Conservation (phyloP, 305 asterid species). For the Rubia tinctorum region DNA sequence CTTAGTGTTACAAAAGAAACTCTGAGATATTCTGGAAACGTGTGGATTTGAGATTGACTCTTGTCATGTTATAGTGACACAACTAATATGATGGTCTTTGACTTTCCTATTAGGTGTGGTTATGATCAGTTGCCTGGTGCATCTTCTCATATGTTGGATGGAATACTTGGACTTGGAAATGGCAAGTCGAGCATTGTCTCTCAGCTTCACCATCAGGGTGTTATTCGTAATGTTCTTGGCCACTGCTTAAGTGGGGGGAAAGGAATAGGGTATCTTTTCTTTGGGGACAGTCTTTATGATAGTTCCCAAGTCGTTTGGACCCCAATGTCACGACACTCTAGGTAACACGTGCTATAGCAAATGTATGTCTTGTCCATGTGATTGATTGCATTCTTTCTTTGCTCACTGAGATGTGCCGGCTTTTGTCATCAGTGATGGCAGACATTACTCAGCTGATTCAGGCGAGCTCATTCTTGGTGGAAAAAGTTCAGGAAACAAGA, state of each 20-base stretch:
- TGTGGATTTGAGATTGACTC: constrained; percentile 1
- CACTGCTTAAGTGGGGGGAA: constrained; percentile 64
- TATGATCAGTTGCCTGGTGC: constrained; percentile 80
- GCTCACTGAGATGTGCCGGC: constrained; percentile 6
- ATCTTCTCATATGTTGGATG: constrained; percentile 73
- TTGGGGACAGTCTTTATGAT: constrained; percentile 79
- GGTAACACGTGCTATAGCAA: constrained; percentile 32
- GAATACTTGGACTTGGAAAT: constrained; percentile 93
- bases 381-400: not conserved
- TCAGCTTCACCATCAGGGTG: constrained; percentile 73
- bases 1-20: not conserved
- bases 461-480: constrained; percentile 81
- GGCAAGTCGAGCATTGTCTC: constrained; percentile 80
- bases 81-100: not conserved
- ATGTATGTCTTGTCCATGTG: not conserved
- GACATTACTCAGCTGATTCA: constrained; percentile 71
- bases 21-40: constrained; percentile 17
- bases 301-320: constrained; percentile 75
- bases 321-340: constrained; percentile 65
- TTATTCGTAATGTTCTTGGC: constrained; percentile 63
- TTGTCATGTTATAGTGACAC: not conserved
- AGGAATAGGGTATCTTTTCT: constrained; percentile 84
- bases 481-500: constrained; percentile 62
- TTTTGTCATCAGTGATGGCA: constrained; percentile 40
- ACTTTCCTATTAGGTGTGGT: constrained; percentile 54